Evolutionary conservation across 169 alveolate genomes (phyloP).

Genomic region (Perkinsus olseni): DNA sequence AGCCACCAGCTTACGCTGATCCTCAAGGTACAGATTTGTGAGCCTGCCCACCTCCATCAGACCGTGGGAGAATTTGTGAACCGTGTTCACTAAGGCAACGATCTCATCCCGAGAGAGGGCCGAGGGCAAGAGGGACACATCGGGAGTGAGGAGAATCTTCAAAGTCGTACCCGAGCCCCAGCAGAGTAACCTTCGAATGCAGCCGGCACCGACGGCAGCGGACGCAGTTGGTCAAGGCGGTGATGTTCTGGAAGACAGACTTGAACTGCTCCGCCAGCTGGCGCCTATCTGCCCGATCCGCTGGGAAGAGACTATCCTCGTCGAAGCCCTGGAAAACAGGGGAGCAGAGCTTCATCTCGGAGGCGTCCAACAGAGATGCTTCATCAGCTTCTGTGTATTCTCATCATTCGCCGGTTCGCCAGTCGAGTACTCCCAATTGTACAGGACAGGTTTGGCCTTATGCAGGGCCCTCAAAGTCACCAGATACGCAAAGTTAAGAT

Average conservation of each 20-base stretch:
- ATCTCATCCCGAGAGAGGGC: conserved; percentile 13
- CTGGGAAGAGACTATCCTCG: background rate
- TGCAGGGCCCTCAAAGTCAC: background rate
- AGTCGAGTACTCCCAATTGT: background rate
- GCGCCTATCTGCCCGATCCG: background rate
- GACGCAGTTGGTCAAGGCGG: conserved; percentile 9
- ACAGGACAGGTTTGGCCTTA: background rate
- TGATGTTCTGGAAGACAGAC: conserved; percentile 9
- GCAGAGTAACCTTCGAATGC: conserved; percentile 9
- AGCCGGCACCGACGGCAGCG: conserved; percentile 7
- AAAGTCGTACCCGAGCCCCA: conserved; percentile 4
- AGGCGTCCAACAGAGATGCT: conserved; percentile 2
- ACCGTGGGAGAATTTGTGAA: background rate
- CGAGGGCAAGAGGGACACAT: conserved; percentile 1
- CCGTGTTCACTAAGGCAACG: conserved; percentile 7
- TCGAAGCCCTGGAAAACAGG: conserved; percentile 10
- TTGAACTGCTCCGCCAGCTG: conserved; percentile 10
- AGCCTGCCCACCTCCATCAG: background rate
- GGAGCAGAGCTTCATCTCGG: background rate
- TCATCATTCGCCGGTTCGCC: conserved; percentile 7
- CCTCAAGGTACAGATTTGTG: background rate
- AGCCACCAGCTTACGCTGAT: background rate
- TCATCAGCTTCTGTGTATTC: background rate
- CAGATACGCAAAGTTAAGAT: conserved; percentile 2
- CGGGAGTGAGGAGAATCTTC: conserved; percentile 9